phyloP scores from a whole-genome alignment of 2,329 filamentous ascomycete species.

The Ceratocystis smalleyi region DNA sequence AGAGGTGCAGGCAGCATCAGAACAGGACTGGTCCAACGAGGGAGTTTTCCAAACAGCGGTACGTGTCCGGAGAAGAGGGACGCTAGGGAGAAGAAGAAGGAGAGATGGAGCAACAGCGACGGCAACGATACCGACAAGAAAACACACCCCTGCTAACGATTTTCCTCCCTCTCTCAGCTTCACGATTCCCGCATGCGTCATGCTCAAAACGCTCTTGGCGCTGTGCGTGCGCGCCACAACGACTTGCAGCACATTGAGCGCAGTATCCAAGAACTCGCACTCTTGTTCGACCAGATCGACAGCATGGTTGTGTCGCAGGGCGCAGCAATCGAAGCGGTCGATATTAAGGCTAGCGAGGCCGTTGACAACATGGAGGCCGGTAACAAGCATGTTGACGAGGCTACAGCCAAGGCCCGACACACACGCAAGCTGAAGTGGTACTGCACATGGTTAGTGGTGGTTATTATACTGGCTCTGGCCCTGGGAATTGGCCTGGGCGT shows the following conservation, averaged over 20 bases:
- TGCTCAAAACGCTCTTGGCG: slow-evolving; percentile 42
- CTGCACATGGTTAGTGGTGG: slow-evolving; percentile 40
- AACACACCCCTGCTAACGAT: background rate
- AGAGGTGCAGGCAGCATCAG: slow-evolving; percentile 52
- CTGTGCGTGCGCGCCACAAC: slow-evolving; percentile 67
- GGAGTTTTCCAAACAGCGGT: slow-evolving; percentile 73
- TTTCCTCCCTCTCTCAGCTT: slow-evolving; percentile 9
- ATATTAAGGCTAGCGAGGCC: slow-evolving; percentile 50
- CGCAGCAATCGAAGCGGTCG: slow-evolving; percentile 42
- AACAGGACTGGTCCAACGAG: slow-evolving; percentile 61
- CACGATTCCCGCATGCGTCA: slow-evolving; percentile 11
- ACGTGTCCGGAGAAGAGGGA: slow-evolving; percentile 26
- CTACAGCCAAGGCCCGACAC: slow-evolving; percentile 51
- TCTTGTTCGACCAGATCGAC: slow-evolving; percentile 60
- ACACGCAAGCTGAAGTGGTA: slow-evolving; percentile 70
- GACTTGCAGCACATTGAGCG: slow-evolving; percentile 69
- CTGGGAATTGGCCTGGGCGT: slow-evolving; percentile 41
- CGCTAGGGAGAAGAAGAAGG: background rate
- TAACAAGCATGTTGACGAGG: slow-evolving; percentile 39
- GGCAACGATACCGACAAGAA: background rate
- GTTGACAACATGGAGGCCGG: slow-evolving; percentile 51
- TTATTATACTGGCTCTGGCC: slow-evolving; percentile 41
- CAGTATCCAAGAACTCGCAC: slow-evolving; percentile 53
- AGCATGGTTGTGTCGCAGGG: slow-evolving; percentile 61
- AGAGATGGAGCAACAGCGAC: background rate